Evolutionary conservation across 257 asterid genomes (phyloP).

Genomic region (Linderniella brevidens): DNA sequence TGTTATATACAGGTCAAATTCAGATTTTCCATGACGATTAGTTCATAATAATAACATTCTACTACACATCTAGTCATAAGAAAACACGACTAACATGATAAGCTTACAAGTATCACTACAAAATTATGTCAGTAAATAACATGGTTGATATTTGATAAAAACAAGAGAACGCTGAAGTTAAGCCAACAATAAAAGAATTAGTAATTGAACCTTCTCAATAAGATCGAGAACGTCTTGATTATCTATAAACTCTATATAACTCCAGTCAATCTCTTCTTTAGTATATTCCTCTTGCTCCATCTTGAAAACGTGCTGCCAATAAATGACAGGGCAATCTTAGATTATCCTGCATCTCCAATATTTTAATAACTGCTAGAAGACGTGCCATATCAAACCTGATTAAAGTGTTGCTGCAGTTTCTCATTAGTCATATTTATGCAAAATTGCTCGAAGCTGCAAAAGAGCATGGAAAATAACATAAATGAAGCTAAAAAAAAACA

Average conservation of each 20-base stretch:
- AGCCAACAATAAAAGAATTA: neutral
- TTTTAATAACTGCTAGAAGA: constrained; percentile 3
- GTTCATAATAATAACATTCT: no score
- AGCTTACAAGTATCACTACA: no score
- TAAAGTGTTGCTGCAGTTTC: constrained; percentile 92
- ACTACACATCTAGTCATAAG: no score
- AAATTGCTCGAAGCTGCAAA: constrained; percentile 89
- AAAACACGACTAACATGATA: no score
- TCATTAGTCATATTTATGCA: constrained; percentile 93
- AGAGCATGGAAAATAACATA: constrained; percentile 9
- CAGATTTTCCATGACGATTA: no score
- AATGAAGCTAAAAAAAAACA: constrained; percentile 6
- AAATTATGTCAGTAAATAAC: no score
- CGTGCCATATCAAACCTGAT: constrained; percentile 41
- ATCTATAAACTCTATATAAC: constrained; percentile 74
- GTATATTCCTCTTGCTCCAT: constrained; percentile 95
- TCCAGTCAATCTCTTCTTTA: constrained; percentile 88
- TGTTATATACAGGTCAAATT: no score
- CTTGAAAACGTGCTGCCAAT: constrained; percentile 77
- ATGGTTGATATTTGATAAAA: no score
- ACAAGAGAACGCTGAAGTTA: no score
- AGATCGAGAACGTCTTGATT: constrained; percentile 93
- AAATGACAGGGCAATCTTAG: neutral
- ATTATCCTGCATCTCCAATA: no score
- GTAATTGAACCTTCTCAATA: constrained; percentile 56